Percentiles rank a stretch among this genome's conserved stretches.
Conservation (phyloP, 73 alveolate species). For the Chromera velia region DNA sequence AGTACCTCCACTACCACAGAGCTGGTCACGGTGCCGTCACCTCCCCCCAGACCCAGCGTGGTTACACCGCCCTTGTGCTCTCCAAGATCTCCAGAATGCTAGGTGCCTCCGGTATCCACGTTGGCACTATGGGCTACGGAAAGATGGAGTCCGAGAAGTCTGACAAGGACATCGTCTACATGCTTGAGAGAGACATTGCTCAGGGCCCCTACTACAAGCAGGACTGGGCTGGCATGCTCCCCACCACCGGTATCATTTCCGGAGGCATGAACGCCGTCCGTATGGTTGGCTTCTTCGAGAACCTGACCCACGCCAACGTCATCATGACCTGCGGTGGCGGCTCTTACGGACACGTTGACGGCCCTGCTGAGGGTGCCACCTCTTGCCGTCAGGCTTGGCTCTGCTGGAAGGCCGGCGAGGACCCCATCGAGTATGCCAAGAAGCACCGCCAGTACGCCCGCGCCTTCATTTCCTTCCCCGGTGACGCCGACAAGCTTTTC, state of each 20-base stretch:
- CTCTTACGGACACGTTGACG: neutral
- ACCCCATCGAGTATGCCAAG: conserved; percentile 36
- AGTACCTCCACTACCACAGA: conserved; percentile 12
- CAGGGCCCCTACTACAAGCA: conserved; percentile 12
- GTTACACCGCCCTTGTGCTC: conserved; percentile 22
- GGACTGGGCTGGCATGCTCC: conserved; percentile 9
- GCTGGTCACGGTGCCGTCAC: conserved; percentile 25
- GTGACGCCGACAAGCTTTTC: neutral
- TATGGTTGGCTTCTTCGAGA: neutral
- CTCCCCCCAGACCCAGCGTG: conserved; percentile 25
- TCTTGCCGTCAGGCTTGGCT: neutral
- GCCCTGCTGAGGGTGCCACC: neutral
- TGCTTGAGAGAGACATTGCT: conserved; percentile 4
- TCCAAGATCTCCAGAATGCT: conserved; percentile 10
- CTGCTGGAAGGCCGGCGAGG: conserved; percentile 7
- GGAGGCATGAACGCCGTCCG: conserved; percentile 1
- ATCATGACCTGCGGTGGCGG: conserved; percentile 4
- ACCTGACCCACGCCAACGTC: neutral
- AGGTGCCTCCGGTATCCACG: conserved; percentile 27
- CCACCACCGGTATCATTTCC: conserved; percentile 2
- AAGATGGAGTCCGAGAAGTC: conserved; percentile 10
- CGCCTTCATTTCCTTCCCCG: neutral
- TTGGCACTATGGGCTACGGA: conserved; percentile 29
- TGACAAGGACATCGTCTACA: conserved; percentile 5
- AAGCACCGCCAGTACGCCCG: neutral